Conservation (phyloP, 108 stramenopile genomes). For the Parietichytrium sp. region DNA sequence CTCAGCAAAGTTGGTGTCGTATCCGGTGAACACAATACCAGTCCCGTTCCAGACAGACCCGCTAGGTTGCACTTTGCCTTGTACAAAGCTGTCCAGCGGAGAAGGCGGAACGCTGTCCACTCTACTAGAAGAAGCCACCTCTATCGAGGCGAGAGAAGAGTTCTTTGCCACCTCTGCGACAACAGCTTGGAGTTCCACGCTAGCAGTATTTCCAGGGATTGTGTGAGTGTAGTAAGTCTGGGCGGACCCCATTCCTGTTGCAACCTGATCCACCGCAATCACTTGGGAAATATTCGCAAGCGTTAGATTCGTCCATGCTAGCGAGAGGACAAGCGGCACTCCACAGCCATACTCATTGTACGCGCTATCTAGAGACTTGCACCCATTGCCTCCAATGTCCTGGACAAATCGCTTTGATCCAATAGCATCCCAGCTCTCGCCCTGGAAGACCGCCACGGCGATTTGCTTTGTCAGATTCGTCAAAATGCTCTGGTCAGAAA, state of each 20-base stretch:
- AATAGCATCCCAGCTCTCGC: neutral
- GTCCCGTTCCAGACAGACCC: neutral
- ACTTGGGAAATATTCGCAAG: neutral
- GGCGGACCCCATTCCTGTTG: neutral
- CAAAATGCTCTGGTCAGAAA: neutral
- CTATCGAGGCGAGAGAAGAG: neutral
- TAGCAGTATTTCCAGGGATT: neutral
- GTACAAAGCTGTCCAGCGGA: constrained; percentile 12
- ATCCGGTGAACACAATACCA: constrained; percentile 3
- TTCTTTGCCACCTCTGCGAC: neutral
- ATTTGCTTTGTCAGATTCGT: neutral
- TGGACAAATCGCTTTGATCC: constrained; percentile 9
- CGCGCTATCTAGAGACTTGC: neutral
- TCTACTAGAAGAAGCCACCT: neutral
- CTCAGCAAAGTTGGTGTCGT: neutral
- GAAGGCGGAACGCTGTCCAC: neutral
- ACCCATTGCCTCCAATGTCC: neutral
- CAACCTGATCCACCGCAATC: neutral
- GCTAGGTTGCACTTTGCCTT: neutral
- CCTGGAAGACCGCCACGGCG: neutral
- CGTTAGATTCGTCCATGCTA: neutral
- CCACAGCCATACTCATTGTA: constrained; percentile 4
- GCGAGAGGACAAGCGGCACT: neutral
- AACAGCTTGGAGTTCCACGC: neutral
- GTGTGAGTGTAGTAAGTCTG: neutral